Base-by-base conservation (phyloP, 1,284 basidiomycete genomes). In the Papiliotrema nemorosa region DNA sequence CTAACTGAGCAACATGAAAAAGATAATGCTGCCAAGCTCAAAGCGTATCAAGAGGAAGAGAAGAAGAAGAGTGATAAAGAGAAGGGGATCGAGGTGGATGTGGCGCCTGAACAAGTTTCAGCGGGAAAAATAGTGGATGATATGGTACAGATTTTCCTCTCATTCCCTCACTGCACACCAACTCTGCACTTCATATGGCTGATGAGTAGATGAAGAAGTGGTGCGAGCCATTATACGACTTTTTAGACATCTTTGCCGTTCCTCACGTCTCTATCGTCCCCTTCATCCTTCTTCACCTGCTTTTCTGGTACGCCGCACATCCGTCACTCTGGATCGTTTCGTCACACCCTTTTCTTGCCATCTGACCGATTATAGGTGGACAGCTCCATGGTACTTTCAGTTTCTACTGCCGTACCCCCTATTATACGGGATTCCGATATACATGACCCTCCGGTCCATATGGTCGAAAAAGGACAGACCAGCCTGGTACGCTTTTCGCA, bases 361-460 rank as follows among this genome's bases (percentile, higher is more conserved):
- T n/a, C n/a, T n/a, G 31, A 33, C 10, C 10, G 10, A 33, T 16
- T 33, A 6, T 47, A 65, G 65, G 57, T 60, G 48, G 25, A 18
- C 43, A 4, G 44, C 55, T 1, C 67, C 67, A 16, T 66, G 59
- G 60, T 64, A 67, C 42, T 52, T 66, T 34, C 57, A 55, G 26
- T 62, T 60, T 40, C 35, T 69, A 5, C 46, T 64, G 2, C 40
- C 56, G 2, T 62, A 62, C 44, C 58, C 54, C 2, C 37, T 50
- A 21, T 55, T 55, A 3, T 66, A 69, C 45, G 31, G 58, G 22
- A 44, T 67, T 9, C 67, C 67, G 0, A 21, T 57, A 5, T 51
- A 39, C 20, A 55, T 53, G 36, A 60, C 62, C 10, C 45, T 59
- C 34, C 40, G 40, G 24, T 52, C 58, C 0, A 60, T 66, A 9